Base-by-base conservation (phyloP, 768 basidiomycete genomes). In the Termitomyces eurrhizus region DNA sequence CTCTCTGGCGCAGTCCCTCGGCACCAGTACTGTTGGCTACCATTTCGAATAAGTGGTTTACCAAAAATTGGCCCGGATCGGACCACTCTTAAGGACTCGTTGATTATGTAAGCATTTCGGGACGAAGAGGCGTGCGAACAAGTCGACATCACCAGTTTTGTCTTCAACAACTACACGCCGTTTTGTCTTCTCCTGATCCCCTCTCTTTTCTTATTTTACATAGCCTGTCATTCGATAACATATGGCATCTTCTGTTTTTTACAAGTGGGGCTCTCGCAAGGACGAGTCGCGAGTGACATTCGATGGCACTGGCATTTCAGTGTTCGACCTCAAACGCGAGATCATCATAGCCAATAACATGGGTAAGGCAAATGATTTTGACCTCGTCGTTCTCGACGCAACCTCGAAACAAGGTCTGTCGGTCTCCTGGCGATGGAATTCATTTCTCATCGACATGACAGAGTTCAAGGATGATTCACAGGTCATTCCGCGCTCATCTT, bases 301-400 rank as follows among this genome's bases (percentile, higher is more conserved):
- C 80, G 96, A 99, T 73, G 97, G 97, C 70, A 98, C 96, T 66
- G 93, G 94, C 64, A 98, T 99, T 71, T 95, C 95, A 70, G 94
- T 98, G 67, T 98, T 98, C 81, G 97, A 99, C 77, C 81, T 99
- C 75, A 99, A 99, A 80, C 92, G 89, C 81, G 97, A 98, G 77
- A 93, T 99, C 72, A 96, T 99, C 69, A 79, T 96, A 69, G 91
- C 91, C 72, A 98, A 98, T 72, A 94, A 90, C 73, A 87, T 99
- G 77, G 90, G 89, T 78, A 95, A 94, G 81, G 94, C 93, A 60
- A 93, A 90, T 71, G 97, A 99, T 72, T 98, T 98, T 80, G 97
- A 99, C 76, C 83, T 99, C 29, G 84, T 85, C 56, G 80, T 98
- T 42, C 90, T 87, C 72, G 95, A 98, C 70, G 77, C 85, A 51